Evolutionary conservation across 257 asterid species (phyloP), one percentile per base, ranked within the genome.

Genomic region (Solanum ossicruentum): DNA sequence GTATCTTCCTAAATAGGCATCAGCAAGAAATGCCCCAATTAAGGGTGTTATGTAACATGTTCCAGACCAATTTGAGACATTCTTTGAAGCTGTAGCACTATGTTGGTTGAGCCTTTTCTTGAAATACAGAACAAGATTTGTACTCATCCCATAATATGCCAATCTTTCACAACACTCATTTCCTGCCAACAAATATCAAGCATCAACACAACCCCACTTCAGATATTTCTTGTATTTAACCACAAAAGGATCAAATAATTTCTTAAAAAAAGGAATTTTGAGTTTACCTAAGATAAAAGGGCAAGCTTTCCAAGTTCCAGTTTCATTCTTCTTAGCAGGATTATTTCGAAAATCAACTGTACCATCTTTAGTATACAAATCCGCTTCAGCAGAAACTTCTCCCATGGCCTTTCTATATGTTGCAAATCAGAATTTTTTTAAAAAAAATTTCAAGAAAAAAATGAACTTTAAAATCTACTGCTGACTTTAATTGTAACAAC

Each of bases 281-380:
- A 66, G 10, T 55, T n/a, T 71, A 93, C 98, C 98, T 85, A 93
- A 75, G 83, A 93, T 93, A 63, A 63, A 93, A 82, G 96, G 98
- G 85, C 98, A 92, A 26, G 98, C 96, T 85, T 73, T 93, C 97
- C 97, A 95, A 79, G 94, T 91, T 52, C 98, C 98, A 1, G 97
- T 93, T 85, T 88, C 86, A 6, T 85, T 91, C 93, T 88, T 92
- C 84, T 92, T 90, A 6, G 97, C 97, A 51, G 95, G 98, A 47
- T 91, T 89, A 11, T 89, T 88, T 18, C 81, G 90, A 90, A 84
- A 90, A 87, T 95, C 97, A 36, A 92, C 85, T 9, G 97, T 95
- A 47, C 98, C 97, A 60, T 93, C 97, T 88, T 89, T 95, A 2
- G 97, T 93, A 56, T 88, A 91, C 88, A 80, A 23, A 88, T 93